Evolutionary conservation across 805 yeast species (phyloP), one percentile per base, ranked within the genome.

Genomic region (Myxozyma udenii): DNA sequence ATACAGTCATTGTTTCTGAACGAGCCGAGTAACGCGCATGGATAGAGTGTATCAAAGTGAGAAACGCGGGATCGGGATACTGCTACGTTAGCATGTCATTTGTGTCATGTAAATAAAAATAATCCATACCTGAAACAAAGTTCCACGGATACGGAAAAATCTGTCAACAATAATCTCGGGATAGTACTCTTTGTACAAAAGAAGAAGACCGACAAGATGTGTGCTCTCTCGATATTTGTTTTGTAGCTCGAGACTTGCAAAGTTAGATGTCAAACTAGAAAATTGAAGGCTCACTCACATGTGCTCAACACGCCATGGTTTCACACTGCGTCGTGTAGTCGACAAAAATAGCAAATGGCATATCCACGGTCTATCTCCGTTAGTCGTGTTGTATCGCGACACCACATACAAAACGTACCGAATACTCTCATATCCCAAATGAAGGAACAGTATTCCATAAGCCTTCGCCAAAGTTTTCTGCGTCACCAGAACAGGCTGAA

Each of bases 291-390:
- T 22, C 35, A 26, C 48, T 35, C 18, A 44, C 46, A 55, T 33
- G 33, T 52, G 50, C 30, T 55, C 57, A 14, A 53, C 44, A 2
- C 58, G 49, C 58, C 58, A 55, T 11, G 58, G 58, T 36, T 44
- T 51, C 33, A 55, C 40, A 36, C 50, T 39, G 5, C 26, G 21
- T 18, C 57, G 42, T 9, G 22, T 44, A 7, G 58, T 55, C 18
- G 53, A 28, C 21, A 48, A 42, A 30, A 52, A 55, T 7, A 53
- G 45, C 11, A 55, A 24, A 38, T 55, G 58, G 23, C 47, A 35
- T n/a, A 53, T 18, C 58, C 58, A 55, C 7, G 41, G 55, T 24
- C 56, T 46, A 19, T 22, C 7, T 36, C 18, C n/a, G 12, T 22
- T 16, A 21, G 21, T 40, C 49, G 40, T 18, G 18, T 3, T 14